Evolutionary conservation across 1,139 yeast genomes (phyloP).

Genomic region (Yamadazyma oceani): DNA sequence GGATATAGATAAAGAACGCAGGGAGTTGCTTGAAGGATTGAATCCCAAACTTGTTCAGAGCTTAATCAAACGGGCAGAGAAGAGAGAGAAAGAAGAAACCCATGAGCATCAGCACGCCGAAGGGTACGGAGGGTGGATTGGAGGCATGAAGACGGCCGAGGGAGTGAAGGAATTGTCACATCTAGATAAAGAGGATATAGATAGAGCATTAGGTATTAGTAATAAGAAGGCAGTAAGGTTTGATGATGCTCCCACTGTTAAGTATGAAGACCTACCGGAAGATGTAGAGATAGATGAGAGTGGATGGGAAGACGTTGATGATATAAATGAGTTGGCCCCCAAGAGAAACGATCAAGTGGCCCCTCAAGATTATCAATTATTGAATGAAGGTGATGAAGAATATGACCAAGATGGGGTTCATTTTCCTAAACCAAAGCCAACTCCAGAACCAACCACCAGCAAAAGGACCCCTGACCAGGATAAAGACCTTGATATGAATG

Average conservation of each 20-base stretch:
- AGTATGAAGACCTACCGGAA: constrained; percentile 35
- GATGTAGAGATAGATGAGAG: constrained; percentile 33
- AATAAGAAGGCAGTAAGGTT: constrained; percentile 30
- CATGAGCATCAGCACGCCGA: constrained; percentile 51
- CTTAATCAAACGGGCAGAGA: constrained; percentile 45
- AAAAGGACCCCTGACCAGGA: constrained; percentile 14
- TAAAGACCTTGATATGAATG: constrained; percentile 57
- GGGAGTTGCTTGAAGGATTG: constrained; percentile 63
- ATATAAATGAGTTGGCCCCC: constrained; percentile 31
- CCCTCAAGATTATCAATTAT: constrained; percentile 46
- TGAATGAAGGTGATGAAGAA: constrained; percentile 23
- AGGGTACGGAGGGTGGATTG: constrained; percentile 73
- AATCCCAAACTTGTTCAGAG: constrained; percentile 69
- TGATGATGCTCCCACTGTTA: constrained; percentile 40
- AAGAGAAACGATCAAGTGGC: constrained; percentile 29
- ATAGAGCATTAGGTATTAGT: constrained; percentile 36
- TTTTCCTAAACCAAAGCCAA: constrained; percentile 53
- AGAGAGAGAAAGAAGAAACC: constrained; percentile 21
- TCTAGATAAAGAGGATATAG: constrained; percentile 39
- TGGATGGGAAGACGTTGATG: constrained; percentile 44
- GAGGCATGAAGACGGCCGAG: constrained; percentile 50
- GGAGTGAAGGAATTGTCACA: constrained; percentile 35
- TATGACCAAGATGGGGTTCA: constrained; percentile 44
- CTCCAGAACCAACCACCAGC: not conserved
- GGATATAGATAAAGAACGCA: constrained; percentile 64